A percentile compares a stretch with the other conserved stretches of the same genome.
phyloP scores from a whole-genome alignment of 2,329 filamentous ascomycete species.

The Karstenula rhodostoma region DNA sequence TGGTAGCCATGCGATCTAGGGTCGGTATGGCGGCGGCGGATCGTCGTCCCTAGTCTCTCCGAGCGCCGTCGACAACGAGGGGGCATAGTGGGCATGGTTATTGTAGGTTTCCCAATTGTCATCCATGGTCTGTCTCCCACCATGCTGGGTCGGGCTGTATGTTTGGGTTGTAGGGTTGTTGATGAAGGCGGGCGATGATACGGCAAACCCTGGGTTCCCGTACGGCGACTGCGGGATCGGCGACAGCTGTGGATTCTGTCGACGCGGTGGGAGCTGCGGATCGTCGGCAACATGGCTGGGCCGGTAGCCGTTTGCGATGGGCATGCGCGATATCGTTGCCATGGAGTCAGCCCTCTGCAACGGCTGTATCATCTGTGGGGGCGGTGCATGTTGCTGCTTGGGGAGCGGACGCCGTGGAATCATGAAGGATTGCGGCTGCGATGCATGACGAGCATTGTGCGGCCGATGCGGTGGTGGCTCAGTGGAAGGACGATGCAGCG shows the following conservation, averaged over 20 bases:
- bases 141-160: constrained; percentile 17
- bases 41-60: constrained; percentile 29
- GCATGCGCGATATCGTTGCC: constrained; percentile 45
- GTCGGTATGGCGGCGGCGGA: constrained; percentile 31
- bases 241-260: constrained; percentile 19
- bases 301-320: constrained; percentile 42
- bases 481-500: constrained; percentile 18
- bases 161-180: constrained; percentile 32
- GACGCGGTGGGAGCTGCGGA: constrained; percentile 25
- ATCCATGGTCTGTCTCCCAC: constrained; percentile 29
- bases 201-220: constrained; percentile 36
- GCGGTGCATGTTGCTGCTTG: constrained; percentile 7
- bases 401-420: constrained; percentile 41
- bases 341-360: constrained; percentile 44
- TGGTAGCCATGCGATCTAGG: constrained; percentile 14
- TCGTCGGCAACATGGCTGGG: constrained; percentile 27
- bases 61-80: constrained; percentile 16
- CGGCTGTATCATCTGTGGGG: constrained; percentile 34
- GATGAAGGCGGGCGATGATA: constrained; percentile 38
- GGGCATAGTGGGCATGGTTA: constrained; percentile 15
- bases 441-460: constrained; percentile 9
- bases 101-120: constrained; percentile 41
- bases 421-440: constrained; percentile 35
- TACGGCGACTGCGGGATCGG: constrained; percentile 33
- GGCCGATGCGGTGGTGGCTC: constrained; percentile 9